Evolutionary conservation across 345 rosid genomes (phyloP), one percentile per base, ranked within the genome.

Genomic region (Ricinus communis): DNA sequence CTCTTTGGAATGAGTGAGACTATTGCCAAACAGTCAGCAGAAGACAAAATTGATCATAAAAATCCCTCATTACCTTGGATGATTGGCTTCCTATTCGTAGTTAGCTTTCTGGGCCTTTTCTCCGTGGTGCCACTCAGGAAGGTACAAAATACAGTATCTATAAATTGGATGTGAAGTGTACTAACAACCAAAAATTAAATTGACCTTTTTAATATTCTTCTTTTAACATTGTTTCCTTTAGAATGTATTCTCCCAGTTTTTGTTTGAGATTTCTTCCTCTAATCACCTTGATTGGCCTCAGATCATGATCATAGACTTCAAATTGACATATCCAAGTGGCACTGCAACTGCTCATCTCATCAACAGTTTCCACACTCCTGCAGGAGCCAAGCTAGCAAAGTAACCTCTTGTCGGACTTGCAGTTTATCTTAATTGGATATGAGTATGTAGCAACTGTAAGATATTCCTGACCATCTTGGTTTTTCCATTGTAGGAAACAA

Each of bases 331-430:
- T 69, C 81, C 81, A n/a, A 77, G 81, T 65, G 81, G 81, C 56
- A 77, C 81, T 62, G 81, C 81, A 50, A 77, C 81, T 63, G 81
- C 77, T 24, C 74, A 63, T 68, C 77, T 77, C 52, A 77, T 77
- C 70, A 77, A 77, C 59, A 77, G 81, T 61, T 77, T 77, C 61
- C 81, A 77, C 66, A 77, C 81, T 64, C 77, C 81, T 73, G 69
- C 71, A 61, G 81, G 81, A 5, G 81, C 81, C 67, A 77, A 38
- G 53, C 71, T 77, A 38, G 81, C 81, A n/a, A 77, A 73, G 81
- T 77, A 52, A 54, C 38, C 47, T 5, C n/a, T 13, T 46, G 7
- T 40, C 30, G 2, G 24, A 24, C 27, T 18, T n/a, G 15, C 5
- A 30, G 8, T 46, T 24, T 14, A 41, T 71, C 13, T 9, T 5